Conservation (phyloP, 495 filamentous ascomycete species). For the Hyaloscypha bicolor region DNA sequence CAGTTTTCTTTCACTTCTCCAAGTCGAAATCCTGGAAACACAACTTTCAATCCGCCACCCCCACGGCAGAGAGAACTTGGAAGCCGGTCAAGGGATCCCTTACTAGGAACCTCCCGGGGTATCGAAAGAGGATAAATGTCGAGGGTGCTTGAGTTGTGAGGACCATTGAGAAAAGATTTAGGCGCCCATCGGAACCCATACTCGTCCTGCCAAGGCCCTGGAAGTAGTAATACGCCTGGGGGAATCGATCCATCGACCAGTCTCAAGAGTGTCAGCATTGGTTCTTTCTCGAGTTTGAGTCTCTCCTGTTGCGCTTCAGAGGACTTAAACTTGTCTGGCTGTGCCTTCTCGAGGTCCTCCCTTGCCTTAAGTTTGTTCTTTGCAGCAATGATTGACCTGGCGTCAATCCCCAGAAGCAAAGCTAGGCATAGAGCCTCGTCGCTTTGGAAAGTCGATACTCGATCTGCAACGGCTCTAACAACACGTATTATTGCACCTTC, state of each 20-base stretch:
- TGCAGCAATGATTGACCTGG: background rate
- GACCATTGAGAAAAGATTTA: background rate
- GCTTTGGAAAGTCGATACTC: background rate
- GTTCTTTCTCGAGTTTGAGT: background rate
- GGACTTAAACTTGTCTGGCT: background rate
- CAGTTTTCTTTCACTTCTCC: background rate
- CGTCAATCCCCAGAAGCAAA: background rate
- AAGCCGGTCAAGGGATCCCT: background rate
- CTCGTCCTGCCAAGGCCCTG: background rate
- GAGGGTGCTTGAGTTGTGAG: background rate
- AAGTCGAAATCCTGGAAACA: background rate
- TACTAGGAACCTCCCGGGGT: background rate
- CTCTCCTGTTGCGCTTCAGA: background rate
- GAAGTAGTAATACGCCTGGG: background rate
- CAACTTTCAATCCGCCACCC: background rate
- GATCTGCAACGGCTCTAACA: background rate
- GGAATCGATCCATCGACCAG: background rate
- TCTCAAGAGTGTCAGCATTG: background rate
- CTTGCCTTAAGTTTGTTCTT: background rate
- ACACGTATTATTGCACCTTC: background rate
- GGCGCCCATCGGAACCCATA: slow-evolving; percentile 1
- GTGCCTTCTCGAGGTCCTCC: background rate
- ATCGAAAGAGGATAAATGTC: background rate
- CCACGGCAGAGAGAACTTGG: background rate
- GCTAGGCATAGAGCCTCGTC: slow-evolving; percentile 5